Evolutionary conservation across 306 rosid species (phyloP).

Genomic region (Bauhinia variegata): DNA sequence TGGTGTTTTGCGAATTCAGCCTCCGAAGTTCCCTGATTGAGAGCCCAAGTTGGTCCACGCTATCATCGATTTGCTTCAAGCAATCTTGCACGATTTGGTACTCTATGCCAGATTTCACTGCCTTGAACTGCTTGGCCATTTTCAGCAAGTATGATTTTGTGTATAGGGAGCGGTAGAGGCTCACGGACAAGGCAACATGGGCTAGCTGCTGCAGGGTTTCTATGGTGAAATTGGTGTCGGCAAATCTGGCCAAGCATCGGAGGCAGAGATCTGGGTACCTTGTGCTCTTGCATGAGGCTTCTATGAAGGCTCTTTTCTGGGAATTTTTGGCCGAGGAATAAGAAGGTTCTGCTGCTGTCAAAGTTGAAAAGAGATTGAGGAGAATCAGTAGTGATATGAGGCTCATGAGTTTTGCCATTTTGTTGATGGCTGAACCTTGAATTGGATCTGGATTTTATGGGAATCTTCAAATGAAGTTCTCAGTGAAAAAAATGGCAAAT

Average conservation of each 20-base stretch:
- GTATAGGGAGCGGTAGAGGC: conserved; percentile 50
- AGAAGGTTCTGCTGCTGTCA: conserved; percentile 29
- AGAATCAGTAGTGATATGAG: conserved; percentile 33
- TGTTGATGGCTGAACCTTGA: not conserved
- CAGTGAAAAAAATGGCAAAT: conserved; percentile 16
- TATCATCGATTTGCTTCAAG: conserved; percentile 50
- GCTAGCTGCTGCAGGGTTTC: conserved; percentile 49
- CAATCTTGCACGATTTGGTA: conserved; percentile 55
- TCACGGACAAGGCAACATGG: conserved; percentile 51
- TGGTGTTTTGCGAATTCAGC: conserved; percentile 12
- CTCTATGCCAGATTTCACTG: conserved; percentile 21
- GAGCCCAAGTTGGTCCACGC: conserved; percentile 58
- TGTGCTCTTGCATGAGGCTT: conserved; percentile 53
- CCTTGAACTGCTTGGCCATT: conserved; percentile 41
- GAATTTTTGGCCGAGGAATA: conserved; percentile 20
- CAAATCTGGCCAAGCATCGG: conserved; percentile 42
- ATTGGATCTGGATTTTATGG: not conserved
- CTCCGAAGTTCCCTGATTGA: conserved; percentile 48
- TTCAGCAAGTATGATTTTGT: conserved; percentile 49
- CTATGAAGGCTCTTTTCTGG: conserved; percentile 37
- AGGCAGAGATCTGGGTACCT: conserved; percentile 51
- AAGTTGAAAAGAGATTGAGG: conserved; percentile 19
- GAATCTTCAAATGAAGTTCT: not conserved
- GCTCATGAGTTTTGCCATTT: conserved; percentile 49
- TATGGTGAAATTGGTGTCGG: conserved; percentile 33